Percentiles rank a stretch among this genome's conserved stretches.
Evolutionary conservation across 768 basidiomycete genomes (phyloP).

Genomic region (Termitomyces sp.): DNA sequence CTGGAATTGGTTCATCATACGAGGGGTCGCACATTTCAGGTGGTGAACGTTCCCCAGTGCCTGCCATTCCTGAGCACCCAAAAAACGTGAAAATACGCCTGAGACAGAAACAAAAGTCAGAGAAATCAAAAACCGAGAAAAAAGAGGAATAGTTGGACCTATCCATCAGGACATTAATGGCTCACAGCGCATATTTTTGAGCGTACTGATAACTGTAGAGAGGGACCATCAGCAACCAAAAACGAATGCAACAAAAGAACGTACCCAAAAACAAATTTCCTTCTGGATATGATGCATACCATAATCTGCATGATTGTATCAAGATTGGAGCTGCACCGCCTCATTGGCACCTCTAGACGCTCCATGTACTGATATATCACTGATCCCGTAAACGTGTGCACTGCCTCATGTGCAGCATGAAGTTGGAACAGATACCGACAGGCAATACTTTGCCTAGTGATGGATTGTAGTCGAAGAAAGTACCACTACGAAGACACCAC

Average conservation of each 20-base stretch:
- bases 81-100: background rate
- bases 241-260: slow-evolving; percentile 2
- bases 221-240: background rate
- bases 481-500: slow-evolving; percentile 34
- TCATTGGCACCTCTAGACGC: slow-evolving; percentile 54
- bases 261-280: slow-evolving; percentile 52
- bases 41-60: no score
- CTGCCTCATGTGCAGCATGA: slow-evolving; percentile 58
- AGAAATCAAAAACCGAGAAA: background rate
- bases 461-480: slow-evolving; percentile 54
- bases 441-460: slow-evolving; percentile 35
- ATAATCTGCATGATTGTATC: slow-evolving; percentile 58
- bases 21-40: no score
- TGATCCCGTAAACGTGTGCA: slow-evolving; percentile 64
- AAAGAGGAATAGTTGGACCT: slow-evolving; percentile 24
- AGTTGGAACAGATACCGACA: slow-evolving; percentile 57
- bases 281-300: slow-evolving; percentile 42
- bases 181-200: slow-evolving; percentile 68
- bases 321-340: slow-evolving; percentile 70
- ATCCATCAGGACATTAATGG: slow-evolving; percentile 59
- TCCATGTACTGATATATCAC: slow-evolving; percentile 67
- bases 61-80: no score
- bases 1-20: no score
- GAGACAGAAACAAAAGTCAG: no score
- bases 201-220: slow-evolving; percentile 56